Evolutionary conservation across 75 land plant genomes (phyloP).

Genomic region (Pseudotsuga menziesii): DNA sequence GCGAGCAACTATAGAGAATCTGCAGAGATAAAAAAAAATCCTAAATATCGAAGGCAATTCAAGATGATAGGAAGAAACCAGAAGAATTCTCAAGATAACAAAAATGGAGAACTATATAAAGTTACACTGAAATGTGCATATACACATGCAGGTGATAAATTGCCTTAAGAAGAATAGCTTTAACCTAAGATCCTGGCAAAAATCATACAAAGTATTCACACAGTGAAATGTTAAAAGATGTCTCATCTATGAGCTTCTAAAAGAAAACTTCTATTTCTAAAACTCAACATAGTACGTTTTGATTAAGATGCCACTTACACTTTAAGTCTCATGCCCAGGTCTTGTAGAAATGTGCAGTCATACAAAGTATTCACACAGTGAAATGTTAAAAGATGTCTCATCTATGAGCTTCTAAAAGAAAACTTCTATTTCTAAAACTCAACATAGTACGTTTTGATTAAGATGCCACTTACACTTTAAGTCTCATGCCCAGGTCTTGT

Average conservation of each 20-base stretch:
- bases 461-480: constrained; percentile 66
- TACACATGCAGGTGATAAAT: background rate
- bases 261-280: constrained; percentile 1
- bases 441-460: background rate
- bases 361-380: background rate
- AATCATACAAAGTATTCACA: background rate
- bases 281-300: background rate
- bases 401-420: background rate
- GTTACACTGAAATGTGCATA: background rate
- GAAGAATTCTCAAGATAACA: background rate
- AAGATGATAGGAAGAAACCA: background rate
- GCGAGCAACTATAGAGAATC: background rate
- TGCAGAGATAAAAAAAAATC: background rate
- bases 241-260: background rate
- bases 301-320: constrained; percentile 41
- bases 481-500: constrained; percentile 84
- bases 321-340: constrained; percentile 86
- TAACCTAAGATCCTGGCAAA: background rate
- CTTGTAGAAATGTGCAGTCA: constrained; percentile 81
- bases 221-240: background rate
- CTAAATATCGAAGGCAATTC: background rate
- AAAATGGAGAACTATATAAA: background rate
- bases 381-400: background rate
- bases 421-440: background rate
- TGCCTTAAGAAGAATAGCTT: background rate